Evolutionary conservation across 2,329 filamentous ascomycete species (phyloP), one percentile per base, ranked within the genome.

Genomic region (Colletotrichum trifolii): DNA sequence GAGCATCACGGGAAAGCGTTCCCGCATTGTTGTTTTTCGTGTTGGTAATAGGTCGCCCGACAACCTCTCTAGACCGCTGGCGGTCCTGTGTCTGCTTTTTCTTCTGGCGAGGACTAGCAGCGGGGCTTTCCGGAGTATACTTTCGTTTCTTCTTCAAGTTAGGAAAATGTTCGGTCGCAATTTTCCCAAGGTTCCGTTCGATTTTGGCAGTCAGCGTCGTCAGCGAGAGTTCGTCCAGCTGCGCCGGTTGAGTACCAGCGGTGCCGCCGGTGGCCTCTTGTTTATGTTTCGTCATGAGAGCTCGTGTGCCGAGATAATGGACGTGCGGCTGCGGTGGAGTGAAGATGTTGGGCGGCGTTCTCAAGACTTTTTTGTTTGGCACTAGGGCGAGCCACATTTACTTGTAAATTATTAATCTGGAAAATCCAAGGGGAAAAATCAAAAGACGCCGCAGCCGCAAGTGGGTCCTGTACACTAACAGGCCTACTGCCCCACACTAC

Each of bases 121-220:
- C 4, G 3, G 53, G 40, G 10, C 45, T 52, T 13, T 66, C 63
- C 25, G 52, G 48, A 13, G 12, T 9, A 13, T 56, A 53, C 42
- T 76, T 78, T 63, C 75, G 76, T 67, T 76, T 79, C 69, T 78
- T 76, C 66, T 79, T 78, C 64, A 79, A 74, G 72, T 84, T 83
- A 48, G 78, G 73, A 76, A 85, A 84, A 67, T 81, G 76, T 54
- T 81, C 77, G 49, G 72, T 75, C 60, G 68, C 70, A 70, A 69
- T n/a, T 15, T 68, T 69, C 62, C 67, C 73, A 43, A 89, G 78
- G 59, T 80, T 81, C 69, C 83, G 79, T 70, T 88, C 85, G 67
- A 89, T 86, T 72, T 82, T 84, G 39, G 82, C 80, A 6, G 86
- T 89, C 70, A 89, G 74, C 64, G 83, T 79, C 8, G 80, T 79